Base-by-base conservation (phyloP, 257 asterid genomes). In the Solanum ossicruentum region DNA sequence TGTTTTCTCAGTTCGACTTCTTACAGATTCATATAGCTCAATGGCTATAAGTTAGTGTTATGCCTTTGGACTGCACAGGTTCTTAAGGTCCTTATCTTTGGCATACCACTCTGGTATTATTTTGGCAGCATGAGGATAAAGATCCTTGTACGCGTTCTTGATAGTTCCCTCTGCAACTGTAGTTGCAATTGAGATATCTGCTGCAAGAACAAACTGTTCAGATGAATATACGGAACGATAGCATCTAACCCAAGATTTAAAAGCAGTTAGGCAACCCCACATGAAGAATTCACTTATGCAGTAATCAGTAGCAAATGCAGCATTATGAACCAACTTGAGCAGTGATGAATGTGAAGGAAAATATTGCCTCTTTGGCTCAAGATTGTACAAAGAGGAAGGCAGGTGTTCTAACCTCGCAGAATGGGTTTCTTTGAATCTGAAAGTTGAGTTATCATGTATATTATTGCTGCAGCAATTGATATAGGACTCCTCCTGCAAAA, bases 161-260 rank as follows among this genome's bases (percentile, higher is more conserved):
- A 95, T 93, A 13, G 98, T 95, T 87, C 94, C 98, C 86, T 93
- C 98, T 0, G 97, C 98, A 80, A 93, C 97, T 52, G 97, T 94
- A 3, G 98, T 93, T 77, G 96, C 98, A 54, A 89, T 54, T 10
- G 98, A 92, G 82, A 94, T 92, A 88, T 94, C 98, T 95, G 90
- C 97, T 70, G 84, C 58, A 43, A 28, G 63, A n/a, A 85, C 39
- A 51, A 77, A 23, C 63, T 32, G 65, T 52, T 52, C 45, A 77
- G 58, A 77, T 32, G 41, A 26, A 77, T 51, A 77, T 26, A 52
- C 11, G 3, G 39, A 21, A 52, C 65, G 51, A 51, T 26, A 63
- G 52, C 26, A 26, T 70, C 28, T 15, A 54, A 10, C 82, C 52
- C 82, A 77, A 77, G 65, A 77, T 26, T 52, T 16, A 23, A 75